Evolutionary conservation across 2,329 filamentous ascomycete species (phyloP).

Genomic region (Xylariaceae sp.): DNA sequence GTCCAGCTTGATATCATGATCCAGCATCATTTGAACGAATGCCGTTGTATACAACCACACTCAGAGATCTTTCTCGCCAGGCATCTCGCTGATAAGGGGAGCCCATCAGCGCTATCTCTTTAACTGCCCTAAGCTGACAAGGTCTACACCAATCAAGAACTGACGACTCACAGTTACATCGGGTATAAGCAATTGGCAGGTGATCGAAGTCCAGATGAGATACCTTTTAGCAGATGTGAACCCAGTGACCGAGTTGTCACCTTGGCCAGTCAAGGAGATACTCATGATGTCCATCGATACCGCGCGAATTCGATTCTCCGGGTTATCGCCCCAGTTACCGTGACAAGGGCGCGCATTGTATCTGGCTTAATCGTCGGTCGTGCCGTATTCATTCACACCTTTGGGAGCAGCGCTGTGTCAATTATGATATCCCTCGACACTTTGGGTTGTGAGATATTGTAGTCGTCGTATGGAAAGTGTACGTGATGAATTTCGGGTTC

Average conservation of each 20-base stretch:
- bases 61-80: conserved; percentile 42
- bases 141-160: too few species aligned
- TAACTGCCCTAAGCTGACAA: too few species aligned
- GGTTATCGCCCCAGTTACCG: conserved; percentile 38
- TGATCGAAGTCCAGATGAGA: too few species aligned
- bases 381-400: conserved; percentile 47
- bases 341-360: conserved; percentile 53
- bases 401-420: conserved; percentile 42
- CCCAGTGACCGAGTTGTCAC: too few species aligned
- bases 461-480: conserved; percentile 37
- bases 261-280: too few species aligned
- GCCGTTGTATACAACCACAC: conserved; percentile 56
- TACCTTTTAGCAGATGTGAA: too few species aligned
- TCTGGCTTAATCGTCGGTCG: conserved; percentile 48
- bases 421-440: conserved; percentile 61
- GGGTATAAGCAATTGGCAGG: too few species aligned
- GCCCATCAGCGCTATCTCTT: conserved; percentile 45
- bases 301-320: conserved; percentile 21
- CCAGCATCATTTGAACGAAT: conserved; percentile 44
- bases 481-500: too few species aligned
- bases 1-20: conserved; percentile 28
- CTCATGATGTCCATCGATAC: conserved; percentile 55
- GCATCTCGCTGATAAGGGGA: conserved; percentile 49
- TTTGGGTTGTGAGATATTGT: too few species aligned
- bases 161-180: too few species aligned